Evolutionary conservation across 192 early-diverging fungal genomes (phyloP).

Genomic region (Entomortierella chlamydospora): DNA sequence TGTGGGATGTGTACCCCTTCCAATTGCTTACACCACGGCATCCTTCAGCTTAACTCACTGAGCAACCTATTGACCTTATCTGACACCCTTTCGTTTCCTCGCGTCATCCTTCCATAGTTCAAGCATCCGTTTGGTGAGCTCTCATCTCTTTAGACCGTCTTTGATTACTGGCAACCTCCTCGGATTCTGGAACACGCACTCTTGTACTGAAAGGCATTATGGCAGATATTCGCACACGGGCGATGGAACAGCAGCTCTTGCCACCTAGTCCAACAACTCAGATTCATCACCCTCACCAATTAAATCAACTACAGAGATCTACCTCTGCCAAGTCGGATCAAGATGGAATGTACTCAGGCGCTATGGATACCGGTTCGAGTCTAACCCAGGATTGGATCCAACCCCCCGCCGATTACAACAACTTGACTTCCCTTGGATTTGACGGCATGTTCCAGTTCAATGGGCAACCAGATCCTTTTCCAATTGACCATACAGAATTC

Average conservation of each 20-base stretch:
- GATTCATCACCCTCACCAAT: conserved; percentile 27
- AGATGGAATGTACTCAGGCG: conserved; percentile 18
- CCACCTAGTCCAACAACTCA: conserved; percentile 19
- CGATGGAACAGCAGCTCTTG: conserved; percentile 32
- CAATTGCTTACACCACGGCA: no score
- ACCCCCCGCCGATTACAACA: conserved; percentile 35
- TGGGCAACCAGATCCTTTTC: conserved; percentile 37
- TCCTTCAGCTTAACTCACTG: no score
- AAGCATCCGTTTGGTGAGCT: not conserved
- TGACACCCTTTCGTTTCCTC: not conserved
- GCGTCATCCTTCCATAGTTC: not conserved
- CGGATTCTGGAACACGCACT: not conserved
- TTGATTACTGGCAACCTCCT: not conserved
- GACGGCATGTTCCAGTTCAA: conserved; percentile 47
- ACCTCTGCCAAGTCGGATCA: conserved; percentile 17
- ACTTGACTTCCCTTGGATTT: conserved; percentile 46
- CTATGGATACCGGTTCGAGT: conserved; percentile 15
- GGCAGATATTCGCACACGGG: conserved; percentile 35
- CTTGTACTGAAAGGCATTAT: not conserved
- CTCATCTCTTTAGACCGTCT: not conserved
- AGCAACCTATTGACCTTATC: no score
- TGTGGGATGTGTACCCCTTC: not conserved
- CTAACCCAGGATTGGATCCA: conserved; percentile 42
- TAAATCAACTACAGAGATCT: conserved; percentile 25
- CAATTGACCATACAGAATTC: conserved; percentile 51